These are phyloP conservation scores for Dissoconium aciculare DNA, from an alignment of 2,329 filamentous ascomycete species.

Conservation along the genomic window DNA sequence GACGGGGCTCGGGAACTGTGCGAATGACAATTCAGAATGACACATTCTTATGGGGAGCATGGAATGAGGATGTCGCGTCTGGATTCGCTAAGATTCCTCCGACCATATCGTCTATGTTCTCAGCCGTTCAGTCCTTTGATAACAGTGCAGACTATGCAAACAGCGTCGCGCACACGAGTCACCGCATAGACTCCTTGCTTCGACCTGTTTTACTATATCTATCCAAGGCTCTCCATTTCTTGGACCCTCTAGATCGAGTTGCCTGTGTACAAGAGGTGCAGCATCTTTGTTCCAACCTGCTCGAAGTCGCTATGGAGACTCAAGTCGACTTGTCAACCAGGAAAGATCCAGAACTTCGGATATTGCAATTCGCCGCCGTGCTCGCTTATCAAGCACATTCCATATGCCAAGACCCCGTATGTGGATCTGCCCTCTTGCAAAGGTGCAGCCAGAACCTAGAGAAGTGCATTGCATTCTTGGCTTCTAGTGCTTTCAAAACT, in stretches of 20 bases:
- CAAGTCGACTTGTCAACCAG: background rate
- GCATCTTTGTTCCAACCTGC: slow-evolving; percentile 26
- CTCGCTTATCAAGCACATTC: slow-evolving; percentile 20
- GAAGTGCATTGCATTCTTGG: slow-evolving; percentile 23
- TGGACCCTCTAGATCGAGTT: slow-evolving; percentile 39
- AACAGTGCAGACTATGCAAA: background rate
- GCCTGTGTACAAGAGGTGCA: slow-evolving; percentile 31
- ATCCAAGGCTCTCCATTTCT: slow-evolving; percentile 35
- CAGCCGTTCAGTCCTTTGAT: slow-evolving; percentile 3
- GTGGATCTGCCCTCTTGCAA: slow-evolving; percentile 8
- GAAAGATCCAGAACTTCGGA: no score
- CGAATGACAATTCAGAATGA: slow-evolving; percentile 22
- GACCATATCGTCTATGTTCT: slow-evolving; percentile 17
- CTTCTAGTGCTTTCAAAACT: slow-evolving; percentile 19
- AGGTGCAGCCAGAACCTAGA: slow-evolving; percentile 23
- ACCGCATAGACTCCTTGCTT: slow-evolving; percentile 20
- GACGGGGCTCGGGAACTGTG: slow-evolving; percentile 27
- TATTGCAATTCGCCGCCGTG: slow-evolving; percentile 16
- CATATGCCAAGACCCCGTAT: slow-evolving; percentile 19
- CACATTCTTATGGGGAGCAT: slow-evolving; percentile 34
- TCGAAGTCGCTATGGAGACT: slow-evolving; percentile 8
- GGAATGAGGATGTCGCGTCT: slow-evolving; percentile 41
- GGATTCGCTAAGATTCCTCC: slow-evolving; percentile 28
- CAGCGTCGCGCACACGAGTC: background rate
- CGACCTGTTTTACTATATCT: slow-evolving; percentile 37